Evolutionary conservation across 2,329 filamentous ascomycete species (phyloP).

Genomic region (Fusarium sp.): DNA sequence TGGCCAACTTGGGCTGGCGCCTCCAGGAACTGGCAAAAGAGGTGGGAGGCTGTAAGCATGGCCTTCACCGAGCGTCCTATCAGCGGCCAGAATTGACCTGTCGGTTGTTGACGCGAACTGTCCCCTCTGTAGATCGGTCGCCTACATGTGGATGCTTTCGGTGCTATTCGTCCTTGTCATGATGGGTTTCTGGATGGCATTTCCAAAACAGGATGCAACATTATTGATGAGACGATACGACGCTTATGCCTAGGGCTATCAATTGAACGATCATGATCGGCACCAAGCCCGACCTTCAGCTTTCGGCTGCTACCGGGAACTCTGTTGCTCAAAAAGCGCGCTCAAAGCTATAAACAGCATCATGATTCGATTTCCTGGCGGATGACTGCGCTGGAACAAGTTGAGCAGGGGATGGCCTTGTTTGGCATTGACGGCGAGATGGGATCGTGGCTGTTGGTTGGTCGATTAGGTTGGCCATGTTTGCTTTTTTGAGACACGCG

Average conservation of each 20-base stretch:
- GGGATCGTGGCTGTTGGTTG: conserved; percentile 31
- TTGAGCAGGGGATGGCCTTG: conserved; percentile 41
- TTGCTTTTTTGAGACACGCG: conserved; percentile 43
- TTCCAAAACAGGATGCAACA: conserved; percentile 16
- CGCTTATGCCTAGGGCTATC: background rate
- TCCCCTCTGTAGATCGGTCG: conserved; percentile 38
- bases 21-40: conserved; percentile 37
- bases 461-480: conserved; percentile 29
- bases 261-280: background rate
- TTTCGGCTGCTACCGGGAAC: conserved; percentile 30
- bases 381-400: conserved; percentile 24
- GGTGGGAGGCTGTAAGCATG: conserved; percentile 40
- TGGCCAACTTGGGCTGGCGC: conserved; percentile 27
- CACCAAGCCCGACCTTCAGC: background rate
- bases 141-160: conserved; percentile 33
- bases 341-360: conserved; percentile 13
- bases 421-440: conserved; percentile 23
- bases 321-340: conserved; percentile 10
- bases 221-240: background rate
- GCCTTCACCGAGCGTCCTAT: conserved; percentile 40
- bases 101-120: conserved; percentile 39
- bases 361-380: conserved; percentile 24
- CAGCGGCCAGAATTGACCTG: conserved; percentile 33
- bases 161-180: conserved; percentile 7
- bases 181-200: conserved; percentile 20